These are phyloP conservation scores for Alternaria alternata DNA, from an alignment of 2,329 filamentous ascomycete genomes.

Conservation along the genomic window DNA sequence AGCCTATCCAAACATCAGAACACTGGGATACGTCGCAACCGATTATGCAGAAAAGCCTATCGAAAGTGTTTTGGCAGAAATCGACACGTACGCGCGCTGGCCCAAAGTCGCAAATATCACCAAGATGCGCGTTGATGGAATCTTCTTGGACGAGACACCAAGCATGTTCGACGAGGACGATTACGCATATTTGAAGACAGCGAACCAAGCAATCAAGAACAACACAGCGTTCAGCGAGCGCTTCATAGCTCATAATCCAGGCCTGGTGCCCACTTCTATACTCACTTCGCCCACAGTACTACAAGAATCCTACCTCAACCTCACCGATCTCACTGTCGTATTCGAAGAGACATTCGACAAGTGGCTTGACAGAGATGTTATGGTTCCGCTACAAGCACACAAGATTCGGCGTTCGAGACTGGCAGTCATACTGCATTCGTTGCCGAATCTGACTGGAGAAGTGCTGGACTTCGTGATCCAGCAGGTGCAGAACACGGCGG, in stretches of 20 bases:
- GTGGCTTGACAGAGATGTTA: constrained; percentile 32
- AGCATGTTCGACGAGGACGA: constrained; percentile 28
- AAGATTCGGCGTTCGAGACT: constrained; percentile 31
- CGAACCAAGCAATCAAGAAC: constrained; percentile 30
- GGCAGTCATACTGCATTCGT: constrained; percentile 38
- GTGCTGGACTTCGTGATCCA: constrained; percentile 40
- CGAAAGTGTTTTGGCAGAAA: constrained; percentile 49
- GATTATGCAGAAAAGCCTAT: constrained; percentile 54
- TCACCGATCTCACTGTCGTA: constrained; percentile 43
- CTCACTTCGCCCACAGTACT: constrained; percentile 26
- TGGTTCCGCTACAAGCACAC: constrained; percentile 31
- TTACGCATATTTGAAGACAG: constrained; percentile 35
- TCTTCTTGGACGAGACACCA: constrained; percentile 64
- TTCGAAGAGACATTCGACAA: constrained; percentile 45
- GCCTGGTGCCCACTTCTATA: constrained; percentile 26
- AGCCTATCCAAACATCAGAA: constrained; percentile 57
- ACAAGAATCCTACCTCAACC: constrained; percentile 39
- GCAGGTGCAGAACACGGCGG: constrained; percentile 40
- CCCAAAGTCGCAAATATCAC: constrained; percentile 46
- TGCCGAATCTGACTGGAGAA: constrained; percentile 34
- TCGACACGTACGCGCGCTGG: constrained; percentile 60
- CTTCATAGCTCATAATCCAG: constrained; percentile 45
- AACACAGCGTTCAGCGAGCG: constrained; percentile 31
- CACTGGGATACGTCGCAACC: constrained; percentile 62
- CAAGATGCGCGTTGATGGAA: constrained; percentile 57